phyloP scores from a whole-genome alignment of 2,329 filamentous ascomycete genomes.

The Penicillium sp. region DNA sequence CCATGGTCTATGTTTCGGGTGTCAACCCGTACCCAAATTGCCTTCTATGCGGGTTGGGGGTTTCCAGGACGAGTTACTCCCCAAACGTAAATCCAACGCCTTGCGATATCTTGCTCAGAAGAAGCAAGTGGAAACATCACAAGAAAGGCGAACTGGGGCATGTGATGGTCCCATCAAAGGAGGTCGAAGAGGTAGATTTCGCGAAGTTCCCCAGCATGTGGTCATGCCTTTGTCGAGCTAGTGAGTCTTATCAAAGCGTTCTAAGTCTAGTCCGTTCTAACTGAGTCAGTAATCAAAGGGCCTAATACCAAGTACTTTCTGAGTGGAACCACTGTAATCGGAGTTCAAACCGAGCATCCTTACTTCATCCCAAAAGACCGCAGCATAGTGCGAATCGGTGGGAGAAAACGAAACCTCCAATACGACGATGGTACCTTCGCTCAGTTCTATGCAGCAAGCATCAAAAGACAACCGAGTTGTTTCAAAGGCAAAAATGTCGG shows the following conservation, averaged over 20 bases:
- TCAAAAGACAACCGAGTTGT: background rate
- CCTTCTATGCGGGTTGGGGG: conserved; percentile 4
- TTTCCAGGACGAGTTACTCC: background rate
- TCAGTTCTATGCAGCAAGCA: background rate
- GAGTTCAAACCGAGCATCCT: background rate
- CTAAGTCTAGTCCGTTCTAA: background rate
- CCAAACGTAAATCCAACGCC: background rate
- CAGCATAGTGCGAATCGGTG: conserved; percentile 6
- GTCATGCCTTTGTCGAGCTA: conserved; percentile 13
- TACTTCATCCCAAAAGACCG: background rate
- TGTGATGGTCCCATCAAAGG: conserved; percentile 8
- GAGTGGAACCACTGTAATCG: conserved; percentile 3
- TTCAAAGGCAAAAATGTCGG: conserved; percentile 1
- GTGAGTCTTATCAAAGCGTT: background rate
- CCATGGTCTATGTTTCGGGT: no score
- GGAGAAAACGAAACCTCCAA: background rate
- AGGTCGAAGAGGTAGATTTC: conserved; percentile 3
- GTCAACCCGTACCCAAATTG: no score
- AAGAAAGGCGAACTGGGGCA: background rate
- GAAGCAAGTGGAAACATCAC: background rate
- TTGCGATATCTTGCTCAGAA: background rate
- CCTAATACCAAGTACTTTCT: background rate
- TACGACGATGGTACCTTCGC: background rate
- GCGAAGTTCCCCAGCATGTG: conserved; percentile 6
- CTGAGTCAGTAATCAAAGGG: conserved; percentile 1